Conservation (phyloP, 2,329 filamentous ascomycete species). For the Venturiaceae sp. region DNA sequence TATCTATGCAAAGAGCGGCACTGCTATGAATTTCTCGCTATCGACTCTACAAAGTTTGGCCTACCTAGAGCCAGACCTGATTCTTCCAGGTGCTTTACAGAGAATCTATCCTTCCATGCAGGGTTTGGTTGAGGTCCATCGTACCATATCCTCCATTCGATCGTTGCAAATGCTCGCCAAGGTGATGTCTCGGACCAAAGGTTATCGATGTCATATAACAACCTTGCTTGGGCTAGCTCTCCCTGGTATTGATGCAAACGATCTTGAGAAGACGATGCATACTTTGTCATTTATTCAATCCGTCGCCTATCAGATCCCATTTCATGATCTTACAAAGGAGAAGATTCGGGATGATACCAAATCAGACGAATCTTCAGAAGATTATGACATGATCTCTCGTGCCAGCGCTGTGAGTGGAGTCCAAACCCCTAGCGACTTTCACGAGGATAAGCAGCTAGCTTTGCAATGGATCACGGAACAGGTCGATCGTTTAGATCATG, state of each 20-base stretch:
- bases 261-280: conserved; percentile 91
- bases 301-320: conserved; percentile 91
- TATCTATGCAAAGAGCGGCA: conserved; percentile 89
- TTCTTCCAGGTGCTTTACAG: conserved; percentile 86
- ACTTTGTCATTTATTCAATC: conserved; percentile 92
- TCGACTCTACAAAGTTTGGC: conserved; percentile 82
- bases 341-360: conserved; percentile 14
- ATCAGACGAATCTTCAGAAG: conserved; percentile 11
- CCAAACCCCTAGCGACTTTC: conserved; percentile 21
- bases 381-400: conserved; percentile 6
- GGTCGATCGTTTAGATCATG: conserved; percentile 85
- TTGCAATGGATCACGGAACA: conserved; percentile 91
- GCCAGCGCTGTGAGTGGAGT: conserved; percentile 10
- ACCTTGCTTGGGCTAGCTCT: conserved; percentile 85
- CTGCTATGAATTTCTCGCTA: conserved; percentile 84
- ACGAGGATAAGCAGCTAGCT: conserved; percentile 48
- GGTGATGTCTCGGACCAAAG: conserved; percentile 84
- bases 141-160: conserved; percentile 87
- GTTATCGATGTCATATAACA: conserved; percentile 94
- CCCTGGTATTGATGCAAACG: conserved; percentile 95
- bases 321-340: conserved; percentile 67
- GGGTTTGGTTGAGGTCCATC: conserved; percentile 91
- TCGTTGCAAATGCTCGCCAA: conserved; percentile 87
- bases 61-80: conserved; percentile 82
- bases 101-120: conserved; percentile 96